These are phyloP conservation scores for Picochlorum sp. DNA, from an alignment of 139 green algal species.

Conservation along the genomic window DNA sequence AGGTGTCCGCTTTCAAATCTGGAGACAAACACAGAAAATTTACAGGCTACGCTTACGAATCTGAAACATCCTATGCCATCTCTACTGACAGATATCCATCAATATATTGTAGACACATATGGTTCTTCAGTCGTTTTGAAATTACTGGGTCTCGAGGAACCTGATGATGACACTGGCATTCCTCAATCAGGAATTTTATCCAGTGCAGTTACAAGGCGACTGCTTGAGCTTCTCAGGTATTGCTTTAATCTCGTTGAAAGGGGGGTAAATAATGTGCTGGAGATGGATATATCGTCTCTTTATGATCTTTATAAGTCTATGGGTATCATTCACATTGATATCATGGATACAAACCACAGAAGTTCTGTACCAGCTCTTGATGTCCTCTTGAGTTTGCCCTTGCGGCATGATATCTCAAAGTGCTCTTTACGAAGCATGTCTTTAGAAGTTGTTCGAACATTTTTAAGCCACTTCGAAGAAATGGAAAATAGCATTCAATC, in stretches of 20 bases:
- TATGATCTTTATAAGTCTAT: too few species aligned
- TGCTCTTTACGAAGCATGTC: too few species aligned
- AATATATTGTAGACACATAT: neutral
- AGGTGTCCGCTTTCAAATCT: neutral
- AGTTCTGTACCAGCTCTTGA: constrained; percentile 1
- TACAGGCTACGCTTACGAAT: neutral
- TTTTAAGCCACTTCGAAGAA: too few species aligned
- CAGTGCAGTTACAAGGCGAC: neutral
- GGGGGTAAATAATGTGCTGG: too few species aligned
- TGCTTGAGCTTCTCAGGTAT: constrained; percentile 1
- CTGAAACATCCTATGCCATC: neutral
- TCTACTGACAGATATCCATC: neutral
- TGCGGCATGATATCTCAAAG: too few species aligned
- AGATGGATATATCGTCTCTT: too few species aligned
- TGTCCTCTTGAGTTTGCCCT: neutral
- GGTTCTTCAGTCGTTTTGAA: neutral
- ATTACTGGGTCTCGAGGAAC: neutral
- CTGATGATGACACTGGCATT: neutral
- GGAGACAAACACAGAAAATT: neutral
- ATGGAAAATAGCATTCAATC: too few species aligned
- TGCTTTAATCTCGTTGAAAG: too few species aligned
- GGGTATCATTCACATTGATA: too few species aligned
- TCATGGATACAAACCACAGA: too few species aligned
- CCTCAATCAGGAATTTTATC: neutral
- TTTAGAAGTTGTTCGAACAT: too few species aligned